Conservation (phyloP, 2,329 filamentous ascomycete species). For the Trichoderma brevicompactum region DNA sequence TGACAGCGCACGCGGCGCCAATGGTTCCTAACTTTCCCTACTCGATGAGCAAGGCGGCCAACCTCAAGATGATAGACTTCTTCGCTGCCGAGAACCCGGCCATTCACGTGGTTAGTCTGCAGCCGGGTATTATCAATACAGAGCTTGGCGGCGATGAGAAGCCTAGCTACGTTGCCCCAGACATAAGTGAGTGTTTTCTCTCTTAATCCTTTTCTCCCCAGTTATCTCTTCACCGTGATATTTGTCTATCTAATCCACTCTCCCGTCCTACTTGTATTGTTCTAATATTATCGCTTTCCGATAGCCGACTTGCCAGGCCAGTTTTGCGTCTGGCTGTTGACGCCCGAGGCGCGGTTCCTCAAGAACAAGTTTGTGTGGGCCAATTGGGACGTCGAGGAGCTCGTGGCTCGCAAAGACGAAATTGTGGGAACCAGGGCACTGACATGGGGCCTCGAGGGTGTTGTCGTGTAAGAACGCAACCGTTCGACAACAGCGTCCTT, state of each 20-base stretch:
- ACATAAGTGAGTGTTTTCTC: not conserved
- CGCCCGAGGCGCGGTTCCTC: not conserved
- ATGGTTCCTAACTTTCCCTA: not conserved
- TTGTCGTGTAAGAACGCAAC: not conserved
- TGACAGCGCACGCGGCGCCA: not conserved
- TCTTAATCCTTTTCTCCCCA: not conserved
- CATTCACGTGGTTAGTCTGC: not conserved
- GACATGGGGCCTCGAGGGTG: not conserved
- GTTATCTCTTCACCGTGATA: not conserved
- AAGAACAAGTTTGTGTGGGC: slow-evolving; percentile 10
- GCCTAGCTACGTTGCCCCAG: not conserved
- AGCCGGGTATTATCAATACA: slow-evolving; percentile 2
- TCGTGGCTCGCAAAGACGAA: not conserved
- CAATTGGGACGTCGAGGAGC: not conserved
- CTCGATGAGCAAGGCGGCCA: not conserved
- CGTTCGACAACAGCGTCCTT: not conserved
- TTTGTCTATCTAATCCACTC: too few relatives aligned
- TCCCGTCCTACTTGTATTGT: not conserved
- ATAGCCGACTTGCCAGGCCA: not conserved
- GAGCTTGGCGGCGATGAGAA: not conserved
- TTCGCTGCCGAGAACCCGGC: not conserved
- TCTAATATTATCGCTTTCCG: not conserved
- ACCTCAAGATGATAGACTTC: not conserved
- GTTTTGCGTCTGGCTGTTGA: not conserved
- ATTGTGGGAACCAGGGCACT: not conserved